phyloP scores from a whole-genome alignment of 139 green algal species.

The Chlamydomonas applanata region DNA sequence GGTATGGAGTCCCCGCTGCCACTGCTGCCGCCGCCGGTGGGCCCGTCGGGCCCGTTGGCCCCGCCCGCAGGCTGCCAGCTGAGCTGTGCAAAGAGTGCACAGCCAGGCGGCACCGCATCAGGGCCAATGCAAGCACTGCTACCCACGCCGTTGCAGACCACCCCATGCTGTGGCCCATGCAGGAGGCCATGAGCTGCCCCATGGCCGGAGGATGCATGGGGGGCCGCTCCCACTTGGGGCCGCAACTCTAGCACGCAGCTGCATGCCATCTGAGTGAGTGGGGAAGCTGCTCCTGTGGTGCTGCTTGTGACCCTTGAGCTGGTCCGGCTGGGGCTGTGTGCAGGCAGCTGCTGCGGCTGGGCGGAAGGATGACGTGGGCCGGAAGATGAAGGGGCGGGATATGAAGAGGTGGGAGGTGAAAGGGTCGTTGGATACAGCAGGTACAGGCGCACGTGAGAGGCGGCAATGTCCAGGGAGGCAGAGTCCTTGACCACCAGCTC shows the following conservation, averaged over 20 bases:
- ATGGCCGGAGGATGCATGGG: too few species aligned
- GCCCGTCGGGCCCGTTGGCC: too few species aligned
- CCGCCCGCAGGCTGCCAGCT: not conserved
- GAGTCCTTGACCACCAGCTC: too few species aligned
- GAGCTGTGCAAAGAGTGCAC: not conserved
- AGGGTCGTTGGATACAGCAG: not conserved
- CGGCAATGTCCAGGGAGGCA: not conserved
- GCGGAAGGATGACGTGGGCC: not conserved
- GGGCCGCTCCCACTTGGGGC: too few species aligned
- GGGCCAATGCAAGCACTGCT: not conserved
- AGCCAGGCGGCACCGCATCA: conserved; percentile 1
- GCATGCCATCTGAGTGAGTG: too few species aligned
- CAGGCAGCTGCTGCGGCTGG: not conserved
- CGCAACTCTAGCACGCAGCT: too few species aligned
- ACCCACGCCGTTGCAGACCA: not conserved
- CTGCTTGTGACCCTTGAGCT: too few species aligned
- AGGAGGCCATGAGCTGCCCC: not conserved
- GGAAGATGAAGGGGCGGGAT: not conserved
- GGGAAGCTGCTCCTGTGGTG: too few species aligned
- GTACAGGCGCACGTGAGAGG: not conserved
- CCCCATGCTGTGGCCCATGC: not conserved
- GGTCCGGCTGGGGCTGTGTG: too few species aligned
- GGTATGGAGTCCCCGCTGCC: too few species aligned
- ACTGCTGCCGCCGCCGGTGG: too few species aligned
- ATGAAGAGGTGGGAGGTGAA: not conserved